These are phyloP conservation scores for Glycyrrhiza uralensis DNA, from an alignment of 306 rosid genomes.

Conservation along the genomic window DNA sequence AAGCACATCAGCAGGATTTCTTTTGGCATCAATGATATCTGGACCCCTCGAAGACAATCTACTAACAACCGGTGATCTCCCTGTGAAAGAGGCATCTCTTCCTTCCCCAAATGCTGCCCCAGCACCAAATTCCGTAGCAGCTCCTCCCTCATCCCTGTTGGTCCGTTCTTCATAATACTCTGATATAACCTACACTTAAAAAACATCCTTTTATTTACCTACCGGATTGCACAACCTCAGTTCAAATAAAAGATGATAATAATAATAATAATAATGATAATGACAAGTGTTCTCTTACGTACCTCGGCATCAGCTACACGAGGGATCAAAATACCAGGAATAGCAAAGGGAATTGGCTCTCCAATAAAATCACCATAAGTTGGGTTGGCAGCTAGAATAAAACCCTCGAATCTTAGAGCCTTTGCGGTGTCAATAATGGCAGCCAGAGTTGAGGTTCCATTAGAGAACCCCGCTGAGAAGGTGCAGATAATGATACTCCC, in stretches of 20 bases:
- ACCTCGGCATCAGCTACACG: conserved; percentile 64
- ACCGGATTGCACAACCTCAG: background rate
- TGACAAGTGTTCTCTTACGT: background rate
- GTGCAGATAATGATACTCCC: conserved; percentile 67
- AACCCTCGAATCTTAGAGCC: conserved; percentile 50
- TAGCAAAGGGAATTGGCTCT: conserved; percentile 59
- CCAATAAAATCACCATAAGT: conserved; percentile 65
- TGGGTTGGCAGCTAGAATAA: conserved; percentile 64
- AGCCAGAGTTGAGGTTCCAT: conserved; percentile 56
- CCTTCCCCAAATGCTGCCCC: conserved; percentile 66
- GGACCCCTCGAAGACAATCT: conserved; percentile 95
- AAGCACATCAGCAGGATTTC: conserved; percentile 54
- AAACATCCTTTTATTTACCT: background rate
- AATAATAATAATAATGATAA: background rate
- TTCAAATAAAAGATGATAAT: background rate
- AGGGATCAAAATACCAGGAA: conserved; percentile 69
- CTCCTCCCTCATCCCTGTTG: conserved; percentile 48
- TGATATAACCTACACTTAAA: conserved; percentile 41
- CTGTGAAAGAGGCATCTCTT: conserved; percentile 59
- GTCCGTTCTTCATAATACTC: conserved; percentile 57
- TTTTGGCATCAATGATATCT: conserved; percentile 50
- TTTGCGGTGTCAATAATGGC: conserved; percentile 57
- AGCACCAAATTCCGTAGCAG: conserved; percentile 39
- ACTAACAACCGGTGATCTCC: conserved; percentile 60
- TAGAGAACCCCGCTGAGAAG: conserved; percentile 68